Evolutionary conservation across 2,329 filamentous ascomycete genomes (phyloP).

Genomic region (Paecilomyces dactylethromorphus): DNA sequence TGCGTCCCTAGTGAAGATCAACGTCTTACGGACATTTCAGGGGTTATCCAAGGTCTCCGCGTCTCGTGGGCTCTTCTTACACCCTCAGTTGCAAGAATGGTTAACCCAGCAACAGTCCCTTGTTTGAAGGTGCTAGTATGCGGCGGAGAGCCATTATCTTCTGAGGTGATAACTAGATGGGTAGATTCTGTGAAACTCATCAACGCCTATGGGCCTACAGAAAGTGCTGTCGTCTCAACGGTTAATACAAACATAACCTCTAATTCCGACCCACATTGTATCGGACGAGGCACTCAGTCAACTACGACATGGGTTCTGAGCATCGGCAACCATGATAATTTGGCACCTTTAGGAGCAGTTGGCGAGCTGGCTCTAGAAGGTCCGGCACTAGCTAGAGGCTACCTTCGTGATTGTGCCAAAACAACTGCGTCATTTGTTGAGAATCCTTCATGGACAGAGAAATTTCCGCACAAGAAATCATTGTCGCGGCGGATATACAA

Average conservation of each 20-base stretch:
- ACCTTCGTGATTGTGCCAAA: constrained; percentile 30
- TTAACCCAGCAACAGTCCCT: constrained; percentile 33
- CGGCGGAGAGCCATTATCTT: constrained; percentile 59
- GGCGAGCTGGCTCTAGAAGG: constrained; percentile 34
- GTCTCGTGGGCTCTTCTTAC: constrained; percentile 44
- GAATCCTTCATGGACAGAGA: constrained; percentile 19
- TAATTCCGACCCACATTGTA: constrained; percentile 17
- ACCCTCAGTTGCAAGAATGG: constrained; percentile 36
- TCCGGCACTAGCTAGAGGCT: constrained; percentile 30
- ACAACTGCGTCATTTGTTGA: constrained; percentile 25
- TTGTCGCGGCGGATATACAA: constrained; percentile 18
- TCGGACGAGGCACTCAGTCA: constrained; percentile 19
- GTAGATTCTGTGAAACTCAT: constrained; percentile 34
- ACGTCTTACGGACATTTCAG: constrained; percentile 42
- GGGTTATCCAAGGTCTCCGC: constrained; percentile 43
- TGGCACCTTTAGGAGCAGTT: constrained; percentile 31
- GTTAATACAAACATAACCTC: constrained; percentile 21
- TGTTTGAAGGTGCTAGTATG: constrained; percentile 37
- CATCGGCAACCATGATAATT: constrained; percentile 19
- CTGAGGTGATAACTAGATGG: constrained; percentile 66
- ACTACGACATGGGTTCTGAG: constrained; percentile 30
- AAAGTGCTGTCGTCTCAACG: constrained; percentile 23
- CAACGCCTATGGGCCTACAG: constrained; percentile 34
- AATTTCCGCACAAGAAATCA: constrained; percentile 7
- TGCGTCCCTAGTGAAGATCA: constrained; percentile 43